Conservation (phyloP, 192 early-diverging fungal species). For the Mortierella alpina region DNA sequence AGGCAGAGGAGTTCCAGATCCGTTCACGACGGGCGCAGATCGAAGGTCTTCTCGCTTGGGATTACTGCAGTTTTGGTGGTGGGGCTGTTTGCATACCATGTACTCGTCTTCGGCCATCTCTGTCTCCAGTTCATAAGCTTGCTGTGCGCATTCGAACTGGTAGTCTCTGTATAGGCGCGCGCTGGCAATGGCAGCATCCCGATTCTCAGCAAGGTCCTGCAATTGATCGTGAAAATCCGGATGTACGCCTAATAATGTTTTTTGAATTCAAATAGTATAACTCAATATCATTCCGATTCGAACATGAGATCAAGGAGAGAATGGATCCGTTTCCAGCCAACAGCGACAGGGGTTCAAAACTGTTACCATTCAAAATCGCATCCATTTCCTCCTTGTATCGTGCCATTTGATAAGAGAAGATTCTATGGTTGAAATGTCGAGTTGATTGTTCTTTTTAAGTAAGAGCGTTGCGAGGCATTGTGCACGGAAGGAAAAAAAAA, state of each 20-base stretch:
- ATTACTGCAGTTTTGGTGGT: background rate
- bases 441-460: background rate
- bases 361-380: conserved; percentile 47
- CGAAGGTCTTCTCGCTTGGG: background rate
- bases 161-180: conserved; percentile 76
- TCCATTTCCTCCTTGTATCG: conserved; percentile 56
- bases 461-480: background rate
- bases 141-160: conserved; percentile 75
- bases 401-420: conserved; percentile 49
- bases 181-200: conserved; percentile 63
- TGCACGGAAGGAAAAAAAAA: conserved; percentile 3
- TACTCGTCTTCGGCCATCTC: conserved; percentile 74
- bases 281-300: background rate
- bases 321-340: too few species aligned
- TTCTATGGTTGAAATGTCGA: conserved; percentile 27
- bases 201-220: conserved; percentile 65
- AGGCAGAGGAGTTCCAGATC: background rate
- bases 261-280: conserved; percentile 6
- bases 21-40: background rate
- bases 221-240: conserved; percentile 76
- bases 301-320: too few species aligned
- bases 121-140: conserved; percentile 69
- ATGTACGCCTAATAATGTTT: conserved; percentile 68
- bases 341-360: background rate
- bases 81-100: conserved; percentile 50